phyloP scores from a whole-genome alignment of 345 rosid species.

The Lepidium sativum region DNA sequence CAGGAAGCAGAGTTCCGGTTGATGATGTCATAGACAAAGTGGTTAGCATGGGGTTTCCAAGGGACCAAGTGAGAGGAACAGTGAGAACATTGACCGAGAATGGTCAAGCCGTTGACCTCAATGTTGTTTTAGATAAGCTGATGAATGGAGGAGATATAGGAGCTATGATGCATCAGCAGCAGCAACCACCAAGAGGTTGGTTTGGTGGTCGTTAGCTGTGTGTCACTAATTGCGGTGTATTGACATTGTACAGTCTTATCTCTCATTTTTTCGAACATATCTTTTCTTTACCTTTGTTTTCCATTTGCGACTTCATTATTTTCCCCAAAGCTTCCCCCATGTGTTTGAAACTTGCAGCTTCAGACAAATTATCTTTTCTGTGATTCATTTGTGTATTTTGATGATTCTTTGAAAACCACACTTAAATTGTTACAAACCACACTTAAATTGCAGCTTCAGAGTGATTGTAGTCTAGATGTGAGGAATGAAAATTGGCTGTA shows the following conservation, averaged over 20 bases:
- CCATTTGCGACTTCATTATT: not conserved
- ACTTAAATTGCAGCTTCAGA: too few species aligned
- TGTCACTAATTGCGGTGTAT: not conserved
- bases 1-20: slow-evolving; percentile 68
- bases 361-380: not conserved
- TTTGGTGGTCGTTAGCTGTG: slow-evolving; percentile 38
- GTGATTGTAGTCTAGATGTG: too few species aligned
- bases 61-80: slow-evolving; percentile 81
- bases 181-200: too few species aligned
- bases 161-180: slow-evolving; percentile 36
- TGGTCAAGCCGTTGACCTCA: slow-evolving; percentile 79
- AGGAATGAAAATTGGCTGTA: too few species aligned
- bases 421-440: not conserved
- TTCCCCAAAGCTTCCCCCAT: not conserved
- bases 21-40: slow-evolving; percentile 83
- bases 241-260: slow-evolving; percentile 25
- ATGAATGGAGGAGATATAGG: slow-evolving; percentile 66
- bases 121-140: slow-evolving; percentile 81
- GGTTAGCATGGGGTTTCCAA: slow-evolving; percentile 78
- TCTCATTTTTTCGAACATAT: not conserved
- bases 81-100: slow-evolving; percentile 74
- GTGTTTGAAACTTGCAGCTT: not conserved
- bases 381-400: slow-evolving; percentile 4
- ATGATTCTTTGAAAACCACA: not conserved
- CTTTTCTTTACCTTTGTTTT: not conserved